Percentiles rank a stretch among this genome's conserved stretches.
phyloP scores from a whole-genome alignment of 495 filamentous ascomycete genomes.

The Penicillium atrosanguineum region DNA sequence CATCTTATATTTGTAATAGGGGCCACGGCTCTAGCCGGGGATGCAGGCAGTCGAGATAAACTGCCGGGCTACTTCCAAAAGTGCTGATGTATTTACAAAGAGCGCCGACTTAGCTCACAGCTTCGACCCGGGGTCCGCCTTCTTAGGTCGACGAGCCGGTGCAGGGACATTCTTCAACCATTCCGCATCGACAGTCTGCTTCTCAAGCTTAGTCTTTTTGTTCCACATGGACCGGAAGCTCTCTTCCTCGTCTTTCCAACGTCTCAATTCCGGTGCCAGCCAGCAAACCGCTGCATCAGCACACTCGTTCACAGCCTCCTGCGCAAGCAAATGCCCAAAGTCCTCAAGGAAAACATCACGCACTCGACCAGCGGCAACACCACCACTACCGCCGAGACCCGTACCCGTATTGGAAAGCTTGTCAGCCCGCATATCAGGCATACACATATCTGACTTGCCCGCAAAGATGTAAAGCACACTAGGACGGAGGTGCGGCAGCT shows the following conservation, averaged over 20 bases:
- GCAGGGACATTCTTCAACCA: constrained; percentile 52
- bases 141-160: constrained; percentile 39
- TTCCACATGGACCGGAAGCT: constrained; percentile 55
- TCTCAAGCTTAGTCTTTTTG: constrained; percentile 49
- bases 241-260: constrained; percentile 63
- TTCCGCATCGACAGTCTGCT: constrained; percentile 55
- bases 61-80: not conserved
- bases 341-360: constrained; percentile 62
- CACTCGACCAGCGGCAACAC: constrained; percentile 62
- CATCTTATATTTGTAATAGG: not conserved
- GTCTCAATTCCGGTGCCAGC: constrained; percentile 58
- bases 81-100: constrained; percentile 13
- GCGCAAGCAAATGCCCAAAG: constrained; percentile 78
- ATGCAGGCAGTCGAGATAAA: no score
- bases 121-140: constrained; percentile 29
- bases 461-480: constrained; percentile 84
- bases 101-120: constrained; percentile 22
- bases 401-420: constrained; percentile 46
- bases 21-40: not conserved
- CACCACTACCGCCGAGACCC: constrained; percentile 50
- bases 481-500: constrained; percentile 69
- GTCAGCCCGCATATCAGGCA: constrained; percentile 44
- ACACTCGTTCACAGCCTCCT: constrained; percentile 68
- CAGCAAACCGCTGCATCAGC: constrained; percentile 62
- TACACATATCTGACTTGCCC: constrained; percentile 58